Evolutionary conservation across 495 filamentous ascomycete species (phyloP), one percentile per base, ranked within the genome.

Genomic region (Penicillium salamii): DNA sequence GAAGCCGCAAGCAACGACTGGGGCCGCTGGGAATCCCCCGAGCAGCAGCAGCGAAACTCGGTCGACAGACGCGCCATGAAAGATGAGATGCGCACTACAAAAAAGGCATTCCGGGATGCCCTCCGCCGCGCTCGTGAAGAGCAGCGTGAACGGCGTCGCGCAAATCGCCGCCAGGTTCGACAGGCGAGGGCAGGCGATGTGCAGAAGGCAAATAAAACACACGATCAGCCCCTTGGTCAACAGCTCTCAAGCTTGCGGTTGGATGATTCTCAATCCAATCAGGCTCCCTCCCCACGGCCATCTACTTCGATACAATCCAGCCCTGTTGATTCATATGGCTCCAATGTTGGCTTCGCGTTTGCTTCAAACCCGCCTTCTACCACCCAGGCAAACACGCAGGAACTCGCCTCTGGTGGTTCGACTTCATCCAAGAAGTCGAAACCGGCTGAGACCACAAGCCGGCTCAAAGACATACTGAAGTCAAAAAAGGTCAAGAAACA

Each of bases 21-120:
- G 67, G 64, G 70, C 3, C 62, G 69, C 18, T 73, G 70, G 70
- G 69, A 74, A 32, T 68, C 66, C 0, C 69, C 72, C 1, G 63
- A 68, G 14, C 63, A 70, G 32, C 63, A 67, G 9, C 57, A 67
- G 32, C 65, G 63, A 7, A 63, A 66, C 14, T 52, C 55, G 19
- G 51, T 54, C 0, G 68, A 71, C n/a, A 56, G 56, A 14, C 61
- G 56, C 5, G 63, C 63, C 2, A 58, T 70, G 36, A 76, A 69
- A 40, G 69, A 72, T 28, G 72, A 76, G 50, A 61, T 69, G 42
- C 63, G 63, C 1, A 60, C 63, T 13, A 69, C 70, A 6, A 59
- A 55, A 24, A 67, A 74, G 37, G 70, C 67, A 6, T 74, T 76
- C 52, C 53, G 62, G 21, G 70, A 72, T n/a, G 58, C 70, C 6